Evolutionary conservation across 306 rosid genomes (phyloP).

Genomic region (Corylus heterophylla): DNA sequence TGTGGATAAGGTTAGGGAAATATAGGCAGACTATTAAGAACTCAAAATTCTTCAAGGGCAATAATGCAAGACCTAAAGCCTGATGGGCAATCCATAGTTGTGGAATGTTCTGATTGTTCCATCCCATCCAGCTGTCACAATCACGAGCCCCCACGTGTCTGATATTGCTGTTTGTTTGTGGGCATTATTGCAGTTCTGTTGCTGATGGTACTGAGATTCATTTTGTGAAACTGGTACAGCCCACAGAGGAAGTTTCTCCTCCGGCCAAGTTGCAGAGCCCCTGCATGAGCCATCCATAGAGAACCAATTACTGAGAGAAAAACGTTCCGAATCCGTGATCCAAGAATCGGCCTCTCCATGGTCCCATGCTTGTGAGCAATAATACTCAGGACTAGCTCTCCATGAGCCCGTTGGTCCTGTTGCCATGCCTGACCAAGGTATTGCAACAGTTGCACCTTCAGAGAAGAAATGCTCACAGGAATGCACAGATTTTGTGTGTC

Average conservation of each 20-base stretch:
- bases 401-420: conserved; percentile 24
- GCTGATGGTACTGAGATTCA: conserved; percentile 28
- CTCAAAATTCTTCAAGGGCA: background rate
- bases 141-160: conserved; percentile 75
- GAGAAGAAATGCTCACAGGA: conserved; percentile 76
- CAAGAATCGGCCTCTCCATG: conserved; percentile 24
- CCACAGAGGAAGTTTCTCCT: conserved; percentile 75
- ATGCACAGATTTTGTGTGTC: conserved; percentile 45
- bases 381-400: conserved; percentile 12
- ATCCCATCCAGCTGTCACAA: conserved; percentile 71
- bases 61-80: conserved; percentile 37
- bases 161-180: conserved; percentile 27
- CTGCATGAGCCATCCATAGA: conserved; percentile 53
- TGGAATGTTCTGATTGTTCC: conserved; percentile 80
- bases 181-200: conserved; percentile 24
- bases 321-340: conserved; percentile 43
- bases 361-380: conserved; percentile 27
- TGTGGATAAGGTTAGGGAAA: conserved; percentile 2
- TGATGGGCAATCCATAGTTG: conserved; percentile 84
- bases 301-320: conserved; percentile 69
- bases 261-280: conserved; percentile 81
- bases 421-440: conserved; percentile 73
- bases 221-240: conserved; percentile 36
- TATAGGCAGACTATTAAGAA: background rate
- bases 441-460: conserved; percentile 65